Base-by-base conservation (phyloP, 2,329 filamentous ascomycete species). In the Fusarium nelsonii region DNA sequence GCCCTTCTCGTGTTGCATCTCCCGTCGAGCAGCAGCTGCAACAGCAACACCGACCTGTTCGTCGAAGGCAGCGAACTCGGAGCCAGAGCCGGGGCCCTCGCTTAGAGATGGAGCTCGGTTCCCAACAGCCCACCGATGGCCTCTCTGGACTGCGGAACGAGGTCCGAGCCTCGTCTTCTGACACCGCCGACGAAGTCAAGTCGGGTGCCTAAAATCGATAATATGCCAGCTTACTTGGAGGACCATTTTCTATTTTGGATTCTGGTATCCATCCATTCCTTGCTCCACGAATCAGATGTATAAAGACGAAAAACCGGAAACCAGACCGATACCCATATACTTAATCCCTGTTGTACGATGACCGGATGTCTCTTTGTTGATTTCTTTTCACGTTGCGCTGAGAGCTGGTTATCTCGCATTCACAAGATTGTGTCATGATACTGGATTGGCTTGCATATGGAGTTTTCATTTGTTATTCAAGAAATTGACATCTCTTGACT, bases 1-100 rank as follows among this genome's bases (percentile, higher is more conserved):
- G 81, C 60, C 81, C 81, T 12, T 82, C 81, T 14, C 75, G 81
- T 20, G 78, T 78, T 18, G 67, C 76, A 3, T 80, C 80, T 8
- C 78, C 79, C 4, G 70, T 76, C 28, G 77, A 75, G n/a, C 74
- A 77, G 66, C 73, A 74, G 30, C 66, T 52, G 6, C 62, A 59
- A 18, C 68, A 74, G n/a, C 72, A 77, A 62, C 73, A 73, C 20
- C 68, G 70, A 16, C 69, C 74, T 18, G 58, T 69, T 41, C 76
- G 78, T 23, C 78, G 79, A 46, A 77, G 78, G n/a, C 78, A 79
- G 62, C 73, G 80, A 52, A 80, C 79, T 14, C 76, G 79, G 54
- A 82, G 80, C 72, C 75, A 77, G 57, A 80, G 80, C 72, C 77
- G 80, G 34, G 76, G 76, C 15, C 71, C 75, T 49, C 76, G 73